Conservation (phyloP, 1,284 basidiomycete species). For the Moesziomyces globuligerus region DNA sequence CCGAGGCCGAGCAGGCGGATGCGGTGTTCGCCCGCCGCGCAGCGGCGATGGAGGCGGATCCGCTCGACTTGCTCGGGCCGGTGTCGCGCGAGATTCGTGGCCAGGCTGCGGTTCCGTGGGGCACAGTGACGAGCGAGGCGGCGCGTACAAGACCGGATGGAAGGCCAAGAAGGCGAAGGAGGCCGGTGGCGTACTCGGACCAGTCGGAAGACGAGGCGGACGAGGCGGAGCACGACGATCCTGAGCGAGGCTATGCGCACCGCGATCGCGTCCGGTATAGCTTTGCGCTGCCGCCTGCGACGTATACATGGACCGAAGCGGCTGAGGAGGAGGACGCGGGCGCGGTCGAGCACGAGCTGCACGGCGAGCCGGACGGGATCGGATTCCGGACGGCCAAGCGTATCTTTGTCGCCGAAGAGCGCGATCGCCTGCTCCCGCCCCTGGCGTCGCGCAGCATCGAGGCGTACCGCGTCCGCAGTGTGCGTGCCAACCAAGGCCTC, state of each 20-base stretch:
- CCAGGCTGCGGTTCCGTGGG: conserved; percentile 28
- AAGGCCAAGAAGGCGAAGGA: conserved; percentile 3
- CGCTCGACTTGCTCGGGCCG: conserved; percentile 35
- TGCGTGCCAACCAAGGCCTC: conserved; percentile 20
- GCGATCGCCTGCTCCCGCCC: conserved; percentile 25
- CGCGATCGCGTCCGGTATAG: conserved; percentile 35
- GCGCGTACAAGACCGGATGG: not conserved
- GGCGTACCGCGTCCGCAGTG: conserved; percentile 23
- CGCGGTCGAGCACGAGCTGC: conserved; percentile 3
- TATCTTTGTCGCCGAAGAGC: conserved; percentile 29
- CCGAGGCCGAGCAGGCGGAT: conserved; percentile 30
- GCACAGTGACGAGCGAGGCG: conserved; percentile 3
- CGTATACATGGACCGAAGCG: conserved; percentile 23
- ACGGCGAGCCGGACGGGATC: conserved; percentile 32
- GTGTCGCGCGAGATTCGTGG: conserved; percentile 42
- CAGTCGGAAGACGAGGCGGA: conserved; percentile 24
- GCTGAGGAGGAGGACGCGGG: conserved; percentile 7
- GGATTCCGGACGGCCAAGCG: conserved; percentile 38
- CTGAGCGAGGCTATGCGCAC: conserved; percentile 14
- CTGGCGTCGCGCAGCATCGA: conserved; percentile 10
- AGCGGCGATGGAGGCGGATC: conserved; percentile 30
- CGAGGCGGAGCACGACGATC: conserved; percentile 33
- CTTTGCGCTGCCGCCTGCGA: conserved; percentile 30
- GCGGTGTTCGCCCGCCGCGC: conserved; percentile 16
- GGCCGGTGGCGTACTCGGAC: conserved; percentile 8